phyloP scores from a whole-genome alignment of 169 alveolate species.

The Besnoitia besnoiti region DNA sequence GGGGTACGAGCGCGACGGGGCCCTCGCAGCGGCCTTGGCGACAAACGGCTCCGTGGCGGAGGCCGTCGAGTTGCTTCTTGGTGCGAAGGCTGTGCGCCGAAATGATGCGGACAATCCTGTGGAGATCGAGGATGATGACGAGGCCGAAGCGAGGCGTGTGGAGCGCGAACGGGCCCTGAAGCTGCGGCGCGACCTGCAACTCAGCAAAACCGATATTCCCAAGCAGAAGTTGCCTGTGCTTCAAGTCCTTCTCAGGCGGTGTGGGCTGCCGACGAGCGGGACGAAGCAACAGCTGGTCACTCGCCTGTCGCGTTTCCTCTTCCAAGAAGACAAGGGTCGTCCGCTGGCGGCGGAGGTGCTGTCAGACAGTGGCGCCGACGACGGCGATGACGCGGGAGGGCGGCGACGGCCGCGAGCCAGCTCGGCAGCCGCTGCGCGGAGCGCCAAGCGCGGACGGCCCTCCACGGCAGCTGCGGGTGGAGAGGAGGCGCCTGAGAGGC shows the following conservation, averaged over 20 bases:
- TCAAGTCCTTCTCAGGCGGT: constrained; percentile 34
- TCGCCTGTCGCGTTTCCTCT: not conserved
- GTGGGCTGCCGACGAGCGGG: constrained; percentile 37
- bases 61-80: not conserved
- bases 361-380: not conserved
- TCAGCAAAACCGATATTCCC: constrained; percentile 33
- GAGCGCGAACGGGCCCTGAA: constrained; percentile 39
- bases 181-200: not conserved
- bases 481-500: not conserved
- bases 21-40: constrained; percentile 17
- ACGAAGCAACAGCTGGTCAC: constrained; percentile 37
- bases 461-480: not conserved
- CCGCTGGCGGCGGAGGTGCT: not conserved
- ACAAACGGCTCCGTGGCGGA: not conserved
- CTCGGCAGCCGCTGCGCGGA: constrained; percentile 26
- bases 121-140: constrained; percentile 48
- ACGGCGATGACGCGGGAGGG: not conserved
- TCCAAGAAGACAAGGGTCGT: not conserved
- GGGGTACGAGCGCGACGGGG: constrained; percentile 20
- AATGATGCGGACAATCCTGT: not conserved
- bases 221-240: constrained; percentile 53
- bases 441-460: too few species aligned
- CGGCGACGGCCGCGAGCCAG: not conserved
- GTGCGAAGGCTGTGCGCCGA: not conserved
- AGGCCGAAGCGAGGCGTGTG: constrained; percentile 14